A percentile compares a stretch with the other conserved stretches of the same genome.
Evolutionary conservation across 192 early-diverging fungal genomes (phyloP).

Genomic region (Coemansia sp.): DNA sequence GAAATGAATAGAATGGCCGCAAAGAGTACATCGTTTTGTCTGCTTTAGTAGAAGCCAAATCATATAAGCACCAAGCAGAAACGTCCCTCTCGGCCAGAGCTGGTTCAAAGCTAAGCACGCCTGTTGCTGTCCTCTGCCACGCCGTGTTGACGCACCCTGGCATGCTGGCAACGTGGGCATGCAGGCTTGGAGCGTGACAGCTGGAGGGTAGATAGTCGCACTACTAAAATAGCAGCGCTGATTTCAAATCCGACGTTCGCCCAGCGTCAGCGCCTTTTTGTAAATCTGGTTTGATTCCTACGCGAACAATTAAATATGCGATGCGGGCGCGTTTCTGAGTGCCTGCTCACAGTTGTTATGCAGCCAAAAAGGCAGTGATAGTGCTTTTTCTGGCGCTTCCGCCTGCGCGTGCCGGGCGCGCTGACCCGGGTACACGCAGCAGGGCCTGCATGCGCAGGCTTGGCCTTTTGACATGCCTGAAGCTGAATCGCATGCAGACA

Average conservation of each 20-base stretch:
- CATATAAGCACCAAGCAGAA: neutral
- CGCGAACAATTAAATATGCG: conserved; percentile 9
- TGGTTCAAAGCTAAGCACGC: neutral
- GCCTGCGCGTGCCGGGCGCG: neutral
- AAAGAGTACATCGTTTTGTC: neutral
- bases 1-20: conserved; percentile 3
- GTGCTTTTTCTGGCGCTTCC: neutral
- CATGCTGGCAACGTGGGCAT: conserved; percentile 3
- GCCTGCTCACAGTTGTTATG: neutral
- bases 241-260: conserved; percentile 5
- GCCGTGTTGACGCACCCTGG: neutral
- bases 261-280: neutral
- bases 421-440: conserved; percentile 8
- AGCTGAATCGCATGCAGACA: neutral
- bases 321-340: conserved; percentile 8
- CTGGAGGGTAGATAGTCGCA: neutral
- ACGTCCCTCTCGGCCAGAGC: neutral
- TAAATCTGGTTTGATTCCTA: neutral
- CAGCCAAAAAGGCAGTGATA: conserved; percentile 5
- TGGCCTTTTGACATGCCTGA: conserved; percentile 3
- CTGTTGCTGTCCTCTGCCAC: neutral
- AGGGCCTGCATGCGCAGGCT: conserved; percentile 5
- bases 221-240: neutral
- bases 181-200: conserved; percentile 1
- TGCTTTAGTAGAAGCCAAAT: neutral